phyloP scores from a whole-genome alignment of 2,329 filamentous ascomycete species.

The Raffaelea deltoideospora region DNA sequence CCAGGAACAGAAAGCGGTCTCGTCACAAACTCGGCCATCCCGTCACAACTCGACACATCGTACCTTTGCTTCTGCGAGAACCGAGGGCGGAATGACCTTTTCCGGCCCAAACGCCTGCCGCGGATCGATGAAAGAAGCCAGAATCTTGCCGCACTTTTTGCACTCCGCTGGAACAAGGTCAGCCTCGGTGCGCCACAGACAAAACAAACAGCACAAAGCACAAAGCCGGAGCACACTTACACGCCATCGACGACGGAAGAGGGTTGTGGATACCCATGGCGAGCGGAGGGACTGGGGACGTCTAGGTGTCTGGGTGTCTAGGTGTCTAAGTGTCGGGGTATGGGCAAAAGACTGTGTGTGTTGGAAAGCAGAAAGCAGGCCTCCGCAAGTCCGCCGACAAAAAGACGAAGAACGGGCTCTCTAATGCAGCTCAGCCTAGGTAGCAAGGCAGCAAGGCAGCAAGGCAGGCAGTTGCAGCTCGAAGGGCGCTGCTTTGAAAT shows the following conservation, averaged over 20 bases:
- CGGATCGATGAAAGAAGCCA: slow-evolving; percentile 88
- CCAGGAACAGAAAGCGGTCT: not conserved
- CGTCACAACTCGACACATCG: slow-evolving; percentile 2
- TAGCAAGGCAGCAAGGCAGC: no score
- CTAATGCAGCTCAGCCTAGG: no score
- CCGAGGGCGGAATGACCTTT: slow-evolving; percentile 84
- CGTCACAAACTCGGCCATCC: no score
- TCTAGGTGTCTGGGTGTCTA: no score
- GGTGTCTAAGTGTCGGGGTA: no score
- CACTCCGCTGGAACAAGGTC: slow-evolving; percentile 61
- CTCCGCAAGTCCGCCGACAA: no score
- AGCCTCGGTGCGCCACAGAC: not conserved
- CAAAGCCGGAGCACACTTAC: slow-evolving; percentile 30
- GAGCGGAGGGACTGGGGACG: slow-evolving; percentile 1
- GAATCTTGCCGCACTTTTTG: slow-evolving; percentile 91
- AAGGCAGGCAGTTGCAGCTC: no score
- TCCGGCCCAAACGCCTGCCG: slow-evolving; percentile 87
- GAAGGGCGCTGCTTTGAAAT: no score
- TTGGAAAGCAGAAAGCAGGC: no score
- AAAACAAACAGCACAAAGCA: not conserved
- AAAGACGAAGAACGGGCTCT: no score
- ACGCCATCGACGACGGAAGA: slow-evolving; percentile 51
- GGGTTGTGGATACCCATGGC: slow-evolving; percentile 51
- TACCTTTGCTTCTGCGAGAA: slow-evolving; percentile 86
- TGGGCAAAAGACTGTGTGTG: no score